These are phyloP conservation scores for Cercospora zeae-maydis DNA, from an alignment of 2,329 filamentous ascomycete genomes.

Conservation along the genomic window DNA sequence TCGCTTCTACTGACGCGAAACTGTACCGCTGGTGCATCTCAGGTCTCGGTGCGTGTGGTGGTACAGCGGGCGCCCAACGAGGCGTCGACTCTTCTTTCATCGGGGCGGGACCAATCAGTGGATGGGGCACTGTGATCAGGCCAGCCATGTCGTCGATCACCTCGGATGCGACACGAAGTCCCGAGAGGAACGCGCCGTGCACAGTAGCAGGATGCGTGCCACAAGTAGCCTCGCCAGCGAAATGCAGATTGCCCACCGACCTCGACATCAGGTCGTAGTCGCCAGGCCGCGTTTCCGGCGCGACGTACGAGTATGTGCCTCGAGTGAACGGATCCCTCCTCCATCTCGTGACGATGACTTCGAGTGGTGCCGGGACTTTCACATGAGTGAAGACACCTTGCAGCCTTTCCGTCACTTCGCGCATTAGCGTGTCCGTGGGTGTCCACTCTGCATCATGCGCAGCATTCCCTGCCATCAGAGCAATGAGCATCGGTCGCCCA, in stretches of 20 bases:
- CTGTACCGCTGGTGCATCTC: slow-evolving; percentile 1
- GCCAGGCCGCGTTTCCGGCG: slow-evolving; percentile 72
- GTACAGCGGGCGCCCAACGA: slow-evolving; percentile 4
- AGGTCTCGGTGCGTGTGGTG: not conserved
- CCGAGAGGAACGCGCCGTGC: slow-evolving; percentile 92
- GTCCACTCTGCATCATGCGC: slow-evolving; percentile 81
- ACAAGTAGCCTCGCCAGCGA: slow-evolving; percentile 94
- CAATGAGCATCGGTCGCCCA: slow-evolving; percentile 79
- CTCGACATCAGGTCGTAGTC: slow-evolving; percentile 93
- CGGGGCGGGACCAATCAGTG: slow-evolving; percentile 61
- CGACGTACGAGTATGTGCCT: slow-evolving; percentile 93
- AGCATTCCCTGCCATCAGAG: slow-evolving; percentile 92
- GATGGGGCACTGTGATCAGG: slow-evolving; percentile 70
- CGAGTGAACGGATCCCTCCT: slow-evolving; percentile 84
- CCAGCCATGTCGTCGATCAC: slow-evolving; percentile 77
- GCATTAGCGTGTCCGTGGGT: slow-evolving; percentile 69
- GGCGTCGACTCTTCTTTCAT: slow-evolving; percentile 43
- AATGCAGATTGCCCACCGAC: slow-evolving; percentile 81
- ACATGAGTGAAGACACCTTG: slow-evolving; percentile 65
- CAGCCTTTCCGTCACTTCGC: slow-evolving; percentile 76
- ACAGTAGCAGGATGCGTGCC: slow-evolving; percentile 95
- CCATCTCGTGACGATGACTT: slow-evolving; percentile 91
- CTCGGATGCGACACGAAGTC: slow-evolving; percentile 82
- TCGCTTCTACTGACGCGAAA: not conserved
- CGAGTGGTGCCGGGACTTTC: slow-evolving; percentile 70